phyloP scores from a whole-genome alignment of 2,329 filamentous ascomycete genomes.

The Sporothrix protearum region DNA sequence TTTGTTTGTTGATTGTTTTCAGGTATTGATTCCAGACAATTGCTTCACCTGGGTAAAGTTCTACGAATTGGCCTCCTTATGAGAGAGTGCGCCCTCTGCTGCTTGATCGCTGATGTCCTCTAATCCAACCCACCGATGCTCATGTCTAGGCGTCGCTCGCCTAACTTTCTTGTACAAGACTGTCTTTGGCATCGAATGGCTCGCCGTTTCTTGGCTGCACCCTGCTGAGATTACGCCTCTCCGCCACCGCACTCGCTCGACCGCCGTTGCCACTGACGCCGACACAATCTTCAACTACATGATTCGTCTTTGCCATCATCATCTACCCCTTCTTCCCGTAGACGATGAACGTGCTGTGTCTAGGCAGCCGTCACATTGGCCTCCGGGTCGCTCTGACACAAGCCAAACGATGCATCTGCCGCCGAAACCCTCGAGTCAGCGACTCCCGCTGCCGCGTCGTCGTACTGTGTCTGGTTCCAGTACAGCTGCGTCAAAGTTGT shows the following conservation, averaged over 20 bases:
- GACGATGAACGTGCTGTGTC: conserved; percentile 34
- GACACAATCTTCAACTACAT: conserved; percentile 44
- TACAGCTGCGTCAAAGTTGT: conserved; percentile 24
- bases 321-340: conserved; percentile 54
- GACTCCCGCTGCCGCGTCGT: conserved; percentile 16
- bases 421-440: background rate
- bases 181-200: conserved; percentile 52
- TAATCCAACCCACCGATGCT: conserved; percentile 20
- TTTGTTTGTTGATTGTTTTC: background rate
- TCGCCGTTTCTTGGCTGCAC: conserved; percentile 57
- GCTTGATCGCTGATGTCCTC: background rate
- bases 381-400: conserved; percentile 3
- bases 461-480: conserved; percentile 29
- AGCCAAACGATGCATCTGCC: conserved; percentile 6
- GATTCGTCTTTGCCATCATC: conserved; percentile 50
- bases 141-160: conserved; percentile 41
- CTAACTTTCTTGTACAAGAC: conserved; percentile 52
- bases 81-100: conserved; percentile 1
- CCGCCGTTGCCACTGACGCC: conserved; percentile 51
- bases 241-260: conserved; percentile 52
- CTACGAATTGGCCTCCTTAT: too few relatives aligned
- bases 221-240: conserved; percentile 56
- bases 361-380: background rate
- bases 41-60: background rate
- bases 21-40: background rate